These are phyloP conservation scores for Antitrichia curtipendula DNA, from an alignment of 225 moss, liverwort and hornwort species.

Conservation along the genomic window DNA sequence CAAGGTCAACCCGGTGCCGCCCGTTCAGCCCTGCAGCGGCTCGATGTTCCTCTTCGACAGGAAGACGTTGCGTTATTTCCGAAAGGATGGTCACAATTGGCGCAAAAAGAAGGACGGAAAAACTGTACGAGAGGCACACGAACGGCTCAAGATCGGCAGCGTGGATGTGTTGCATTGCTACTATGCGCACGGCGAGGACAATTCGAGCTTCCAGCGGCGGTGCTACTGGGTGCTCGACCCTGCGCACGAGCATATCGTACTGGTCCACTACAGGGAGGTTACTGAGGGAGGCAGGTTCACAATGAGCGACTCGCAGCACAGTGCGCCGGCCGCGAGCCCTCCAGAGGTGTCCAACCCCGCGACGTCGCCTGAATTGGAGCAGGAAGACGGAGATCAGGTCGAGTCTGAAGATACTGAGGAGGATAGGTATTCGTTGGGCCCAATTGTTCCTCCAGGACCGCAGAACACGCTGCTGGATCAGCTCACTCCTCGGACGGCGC, in stretches of 20 bases:
- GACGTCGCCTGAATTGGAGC: conserved; percentile 20
- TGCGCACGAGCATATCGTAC: conserved; percentile 81
- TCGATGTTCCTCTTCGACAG: conserved; percentile 93
- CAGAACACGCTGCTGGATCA: conserved; percentile 42
- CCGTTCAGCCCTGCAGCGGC: conserved; percentile 61
- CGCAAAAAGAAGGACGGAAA: conserved; percentile 98
- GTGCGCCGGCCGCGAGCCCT: conserved; percentile 21
- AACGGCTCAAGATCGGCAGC: conserved; percentile 90
- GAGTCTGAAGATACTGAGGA: conserved; percentile 34
- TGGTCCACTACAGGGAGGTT: conserved; percentile 96
- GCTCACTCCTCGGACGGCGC: conserved; percentile 17
- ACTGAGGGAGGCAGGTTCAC: conserved; percentile 59
- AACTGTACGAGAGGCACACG: conserved; percentile 96
- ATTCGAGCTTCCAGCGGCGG: conserved; percentile 74
- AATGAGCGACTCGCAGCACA: conserved; percentile 36
- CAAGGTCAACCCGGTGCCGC: conserved; percentile 81
- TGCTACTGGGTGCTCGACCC: conserved; percentile 96
- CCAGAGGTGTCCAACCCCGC: conserved; percentile 27
- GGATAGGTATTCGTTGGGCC: not conserved
- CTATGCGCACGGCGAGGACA: conserved; percentile 55
- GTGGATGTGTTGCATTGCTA: conserved; percentile 68
- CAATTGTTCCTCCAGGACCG: not conserved
- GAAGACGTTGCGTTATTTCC: conserved; percentile 80
- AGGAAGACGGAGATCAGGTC: conserved; percentile 27
- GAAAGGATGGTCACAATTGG: conserved; percentile 99